Base-by-base conservation (phyloP, 495 filamentous ascomycete genomes). In the Aspergillus asperescens region DNA sequence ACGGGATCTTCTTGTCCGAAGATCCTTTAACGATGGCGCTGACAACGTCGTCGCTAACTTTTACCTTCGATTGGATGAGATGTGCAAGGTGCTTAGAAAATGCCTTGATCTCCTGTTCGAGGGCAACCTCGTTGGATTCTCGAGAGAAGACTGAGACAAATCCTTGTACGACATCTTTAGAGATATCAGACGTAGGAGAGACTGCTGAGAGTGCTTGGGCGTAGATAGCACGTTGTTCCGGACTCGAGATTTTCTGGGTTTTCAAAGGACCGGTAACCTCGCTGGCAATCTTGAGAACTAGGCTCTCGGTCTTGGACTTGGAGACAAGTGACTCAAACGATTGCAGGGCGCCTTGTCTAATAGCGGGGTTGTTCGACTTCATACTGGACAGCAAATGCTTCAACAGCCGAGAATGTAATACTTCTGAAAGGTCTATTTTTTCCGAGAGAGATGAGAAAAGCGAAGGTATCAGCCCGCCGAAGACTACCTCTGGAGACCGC, bases 311-410 rank as follows among this genome's bases (percentile, higher is more conserved):
- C 10, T 78, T 69, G 52, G 79, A 88, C 22, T 76, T 76, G 4
- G 66, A 64, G 9, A 81, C 71, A 15, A 89, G 66, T 3, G 82
- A 77, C 48, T 76, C 71, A 65, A 97, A 96, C 1, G 85, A 87
- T 18, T 76, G 76, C 9, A 88, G 62, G 18, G 87, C 87, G 8
- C 88, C 89, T 46, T 80, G 81, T 37, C 93, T 81, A 47, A 96
- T 88, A 2, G 63, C 66, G 4, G 78, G 69, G 60, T 94, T 96
- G 50, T 86, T 87, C 7, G 93, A 97, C 69, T 95, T 97, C 70
- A 88, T 75, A 67, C 87, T 96, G 16, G 89, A 81, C 8, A 97
- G 62, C 4, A 98, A 68, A 15, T 90, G 92, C 59, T 95, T 96
- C 18, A 92, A 67, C 12, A 97, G 72, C 44, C 82, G 81, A 20